Base-by-base conservation (phyloP, 2,329 filamentous ascomycete genomes). In the Xylariaceae sp. region DNA sequence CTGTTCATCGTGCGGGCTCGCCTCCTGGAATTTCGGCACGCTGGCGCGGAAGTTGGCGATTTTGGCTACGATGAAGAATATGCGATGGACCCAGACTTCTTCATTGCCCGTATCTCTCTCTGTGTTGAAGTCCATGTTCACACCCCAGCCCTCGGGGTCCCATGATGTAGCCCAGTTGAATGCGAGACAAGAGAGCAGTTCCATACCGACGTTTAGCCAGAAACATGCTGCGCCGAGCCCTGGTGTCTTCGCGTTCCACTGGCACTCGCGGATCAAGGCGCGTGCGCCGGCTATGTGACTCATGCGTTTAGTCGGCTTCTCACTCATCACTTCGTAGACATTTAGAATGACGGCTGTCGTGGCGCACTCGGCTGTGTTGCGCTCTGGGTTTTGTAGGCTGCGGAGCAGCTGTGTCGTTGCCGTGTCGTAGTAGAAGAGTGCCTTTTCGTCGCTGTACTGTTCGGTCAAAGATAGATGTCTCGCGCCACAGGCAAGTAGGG, bases 241-340 rank as follows among this genome's bases (percentile, higher is more conserved):
- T 1, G 77, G 80, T 33, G 87, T 87, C 54, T 77, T 82, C 0
- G 89, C 89, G 60, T 89, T 86, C 92, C 92, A 96, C 5, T 85
- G 83, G 61, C 90, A 96, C 64, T 96, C 90, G 53, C 90, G 89
- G 61, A 96, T 91, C 44, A 96, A 74, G 1, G 89, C 89, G 46
- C 90, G 80, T 10, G 90, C 89, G 5, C 90, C 90, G 0, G 87
- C 86, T 57, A 92, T 91, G 62, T 96, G 91, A 58, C 88, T 91
- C 85, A 94, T 92, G n/a, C 87, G 80, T 59, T 90, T 83, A 35
- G 85, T 75, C 5, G 87, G 83, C 57, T 82, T 82, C 63, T 92
- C 87, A 43, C 83, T 90, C 89, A 96, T 95, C 59, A 91, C 86
- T 67, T 96, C 90, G 69, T 95, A 96, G 3, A 95, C 87, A 59